Conservation (phyloP, 1,139 yeast species). For the Saccharomycopsis hybrid region DNA sequence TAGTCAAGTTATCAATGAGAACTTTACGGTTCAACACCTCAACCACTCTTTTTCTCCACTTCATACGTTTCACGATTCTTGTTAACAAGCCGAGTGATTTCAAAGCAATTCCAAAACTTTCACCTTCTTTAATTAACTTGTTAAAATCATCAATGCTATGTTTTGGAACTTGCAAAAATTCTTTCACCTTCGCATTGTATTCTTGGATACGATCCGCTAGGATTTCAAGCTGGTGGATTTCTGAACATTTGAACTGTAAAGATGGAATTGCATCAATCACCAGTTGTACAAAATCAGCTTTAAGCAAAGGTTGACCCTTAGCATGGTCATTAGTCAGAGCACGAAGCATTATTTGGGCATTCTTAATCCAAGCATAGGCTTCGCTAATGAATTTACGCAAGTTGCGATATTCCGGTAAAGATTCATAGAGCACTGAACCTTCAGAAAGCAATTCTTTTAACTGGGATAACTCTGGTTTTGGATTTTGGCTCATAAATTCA, state of each 20-base stretch:
- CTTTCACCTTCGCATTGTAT: slow-evolving; percentile 45
- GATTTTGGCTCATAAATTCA: slow-evolving; percentile 34
- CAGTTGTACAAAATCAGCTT: slow-evolving; percentile 27
- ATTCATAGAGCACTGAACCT: slow-evolving; percentile 30
- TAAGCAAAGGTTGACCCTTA: slow-evolving; percentile 25
- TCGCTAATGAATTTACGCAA: slow-evolving; percentile 39
- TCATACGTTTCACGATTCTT: slow-evolving; percentile 40
- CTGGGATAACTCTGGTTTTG: slow-evolving; percentile 42
- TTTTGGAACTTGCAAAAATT: slow-evolving; percentile 27
- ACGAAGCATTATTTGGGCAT: slow-evolving; percentile 48
- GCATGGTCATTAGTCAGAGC: slow-evolving; percentile 24
- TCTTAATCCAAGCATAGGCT: slow-evolving; percentile 48
- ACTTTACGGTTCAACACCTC: not conserved
- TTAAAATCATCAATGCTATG: slow-evolving; percentile 27
- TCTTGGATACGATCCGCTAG: slow-evolving; percentile 47
- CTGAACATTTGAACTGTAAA: slow-evolving; percentile 48
- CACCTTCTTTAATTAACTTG: slow-evolving; percentile 40
- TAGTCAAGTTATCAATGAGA: slow-evolving; percentile 26
- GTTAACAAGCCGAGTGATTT: slow-evolving; percentile 45
- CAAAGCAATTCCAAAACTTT: slow-evolving; percentile 50
- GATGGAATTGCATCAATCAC: slow-evolving; percentile 44
- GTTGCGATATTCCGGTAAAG: slow-evolving; percentile 29
- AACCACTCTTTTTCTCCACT: slow-evolving; percentile 42
- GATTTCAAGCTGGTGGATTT: slow-evolving; percentile 53
- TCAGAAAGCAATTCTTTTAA: slow-evolving; percentile 44